Percentiles rank a stretch among this genome's conserved stretches.
Evolutionary conservation across 179 eudicot species (phyloP).

Genomic region (Spergularia azorica): DNA sequence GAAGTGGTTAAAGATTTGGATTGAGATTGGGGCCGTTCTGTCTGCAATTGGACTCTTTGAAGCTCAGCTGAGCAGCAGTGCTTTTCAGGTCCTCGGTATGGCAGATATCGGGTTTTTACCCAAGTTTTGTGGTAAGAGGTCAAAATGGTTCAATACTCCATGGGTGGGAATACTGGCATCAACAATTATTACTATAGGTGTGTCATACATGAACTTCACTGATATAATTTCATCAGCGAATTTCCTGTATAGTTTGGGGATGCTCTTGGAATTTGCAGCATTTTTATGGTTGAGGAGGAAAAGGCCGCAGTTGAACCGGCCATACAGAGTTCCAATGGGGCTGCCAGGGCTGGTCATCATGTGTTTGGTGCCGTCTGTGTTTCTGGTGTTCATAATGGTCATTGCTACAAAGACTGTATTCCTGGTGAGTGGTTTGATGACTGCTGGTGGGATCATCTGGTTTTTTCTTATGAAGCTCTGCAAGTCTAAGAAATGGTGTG

Average conservation of each 20-base stretch:
- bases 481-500: constrained; percentile 58
- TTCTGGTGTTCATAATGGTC: constrained; percentile 68
- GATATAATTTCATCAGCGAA: constrained; percentile 60
- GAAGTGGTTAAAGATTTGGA: constrained; percentile 67
- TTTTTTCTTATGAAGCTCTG: constrained; percentile 59
- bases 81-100: constrained; percentile 70
- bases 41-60: constrained; percentile 65
- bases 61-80: constrained; percentile 63
- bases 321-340: constrained; percentile 57
- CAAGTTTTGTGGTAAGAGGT: constrained; percentile 42
- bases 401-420: constrained; percentile 70
- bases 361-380: constrained; percentile 73
- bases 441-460: constrained; percentile 64
- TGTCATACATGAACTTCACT: constrained; percentile 48
- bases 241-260: constrained; percentile 65
- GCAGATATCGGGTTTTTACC: constrained; percentile 63
- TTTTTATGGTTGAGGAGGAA: constrained; percentile 60
- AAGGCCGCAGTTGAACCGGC: constrained; percentile 49
- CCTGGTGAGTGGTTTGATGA: constrained; percentile 71
- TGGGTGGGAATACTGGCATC: constrained; percentile 67
- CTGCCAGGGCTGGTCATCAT: constrained; percentile 50
- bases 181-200: constrained; percentile 44
- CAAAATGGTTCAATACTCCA: constrained; percentile 73
- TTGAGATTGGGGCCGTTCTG: constrained; percentile 66
- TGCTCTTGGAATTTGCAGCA: constrained; percentile 64